phyloP scores from a whole-genome alignment of 306 rosid genomes.

The Potentilla sterilis region DNA sequence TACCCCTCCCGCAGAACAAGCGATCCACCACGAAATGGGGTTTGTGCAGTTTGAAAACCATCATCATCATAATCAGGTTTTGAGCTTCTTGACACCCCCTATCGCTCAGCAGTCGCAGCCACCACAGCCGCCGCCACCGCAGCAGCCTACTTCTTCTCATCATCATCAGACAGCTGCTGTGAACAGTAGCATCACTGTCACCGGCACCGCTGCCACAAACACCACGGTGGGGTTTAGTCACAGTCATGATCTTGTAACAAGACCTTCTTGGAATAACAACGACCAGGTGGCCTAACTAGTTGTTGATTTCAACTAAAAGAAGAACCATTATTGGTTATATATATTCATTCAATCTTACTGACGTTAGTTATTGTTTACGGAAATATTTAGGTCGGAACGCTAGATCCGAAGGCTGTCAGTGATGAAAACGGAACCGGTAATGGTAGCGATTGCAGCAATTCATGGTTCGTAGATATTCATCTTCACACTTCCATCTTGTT shows the following conservation, averaged over 20 bases:
- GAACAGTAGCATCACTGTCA: background rate
- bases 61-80: conserved; percentile 46
- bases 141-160: background rate
- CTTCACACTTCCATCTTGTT: background rate
- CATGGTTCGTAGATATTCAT: conserved; percentile 48
- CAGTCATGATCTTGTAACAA: conserved; percentile 37
- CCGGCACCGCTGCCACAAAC: conserved; percentile 13
- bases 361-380: background rate
- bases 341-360: background rate
- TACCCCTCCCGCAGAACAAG: conserved; percentile 42
- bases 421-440: conserved; percentile 75
- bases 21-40: conserved; percentile 59
- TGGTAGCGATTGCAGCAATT: conserved; percentile 73
- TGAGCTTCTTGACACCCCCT: conserved; percentile 74
- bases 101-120: conserved; percentile 20
- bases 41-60: conserved; percentile 73
- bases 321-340: background rate
- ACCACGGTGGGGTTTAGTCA: conserved; percentile 41
- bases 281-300: conserved; percentile 44
- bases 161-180: conserved; percentile 5
- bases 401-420: conserved; percentile 64
- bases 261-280: conserved; percentile 65
- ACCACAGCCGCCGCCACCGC: background rate
- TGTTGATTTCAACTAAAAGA: background rate
- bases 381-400: conserved; percentile 46